phyloP scores from a whole-genome alignment of 768 basidiomycete species.

The Xanthoconium purpureum region DNA sequence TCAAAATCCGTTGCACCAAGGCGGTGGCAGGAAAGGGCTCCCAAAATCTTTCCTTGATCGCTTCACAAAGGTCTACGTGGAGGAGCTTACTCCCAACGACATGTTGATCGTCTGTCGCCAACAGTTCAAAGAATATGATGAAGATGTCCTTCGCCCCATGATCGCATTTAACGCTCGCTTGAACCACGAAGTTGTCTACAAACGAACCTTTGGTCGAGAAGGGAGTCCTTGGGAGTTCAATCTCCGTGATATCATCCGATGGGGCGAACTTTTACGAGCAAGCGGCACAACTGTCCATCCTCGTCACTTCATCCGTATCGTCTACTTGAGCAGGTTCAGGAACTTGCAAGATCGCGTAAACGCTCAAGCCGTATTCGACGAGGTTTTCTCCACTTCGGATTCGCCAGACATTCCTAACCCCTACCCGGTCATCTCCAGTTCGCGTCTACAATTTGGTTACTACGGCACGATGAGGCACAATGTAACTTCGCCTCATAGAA shows the following conservation, averaged over 20 bases:
- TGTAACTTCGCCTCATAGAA: slow-evolving; percentile 35
- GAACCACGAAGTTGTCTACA: slow-evolving; percentile 61
- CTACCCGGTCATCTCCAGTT: slow-evolving; percentile 37
- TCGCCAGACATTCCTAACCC: slow-evolving; percentile 40
- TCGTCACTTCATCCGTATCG: slow-evolving; percentile 56
- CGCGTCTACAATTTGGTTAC: slow-evolving; percentile 64
- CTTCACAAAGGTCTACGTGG: slow-evolving; percentile 95
- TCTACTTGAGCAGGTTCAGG: slow-evolving; percentile 89
- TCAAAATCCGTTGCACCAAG: slow-evolving; percentile 94
- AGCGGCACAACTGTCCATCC: slow-evolving; percentile 44
- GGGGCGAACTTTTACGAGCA: slow-evolving; percentile 59
- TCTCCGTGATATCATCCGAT: slow-evolving; percentile 88
- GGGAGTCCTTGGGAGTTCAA: slow-evolving; percentile 99
- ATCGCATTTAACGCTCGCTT: slow-evolving; percentile 76
- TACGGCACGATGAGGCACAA: slow-evolving; percentile 38
- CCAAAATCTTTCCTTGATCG: slow-evolving; percentile 97
- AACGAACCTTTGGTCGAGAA: slow-evolving; percentile 66
- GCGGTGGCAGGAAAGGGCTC: slow-evolving; percentile 94
- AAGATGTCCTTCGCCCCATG: slow-evolving; percentile 62
- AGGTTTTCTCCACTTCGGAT: slow-evolving; percentile 40
- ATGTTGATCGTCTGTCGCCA: slow-evolving; percentile 73
- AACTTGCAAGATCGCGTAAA: slow-evolving; percentile 57
- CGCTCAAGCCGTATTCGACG: slow-evolving; percentile 53
- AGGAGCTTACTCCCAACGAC: slow-evolving; percentile 78
- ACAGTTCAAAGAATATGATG: slow-evolving; percentile 61